Conservation (phyloP, 2,329 filamentous ascomycete genomes). For the Talaromyces sp. region DNA sequence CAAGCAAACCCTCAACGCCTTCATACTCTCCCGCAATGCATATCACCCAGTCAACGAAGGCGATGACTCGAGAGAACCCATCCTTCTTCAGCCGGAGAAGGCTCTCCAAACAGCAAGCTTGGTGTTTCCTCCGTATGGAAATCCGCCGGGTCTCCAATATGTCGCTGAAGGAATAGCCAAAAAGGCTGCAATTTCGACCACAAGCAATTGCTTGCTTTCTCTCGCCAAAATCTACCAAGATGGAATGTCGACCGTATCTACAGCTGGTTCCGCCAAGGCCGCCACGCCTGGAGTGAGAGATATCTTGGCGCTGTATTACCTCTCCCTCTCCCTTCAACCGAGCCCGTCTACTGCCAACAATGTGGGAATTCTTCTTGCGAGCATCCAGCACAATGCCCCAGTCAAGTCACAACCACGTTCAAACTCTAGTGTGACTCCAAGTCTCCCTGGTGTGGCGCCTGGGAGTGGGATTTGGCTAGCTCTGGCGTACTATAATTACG, state of each 20-base stretch:
- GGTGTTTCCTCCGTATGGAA: conserved; percentile 70
- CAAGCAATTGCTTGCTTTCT: conserved; percentile 90
- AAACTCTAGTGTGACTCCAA: conserved; percentile 32
- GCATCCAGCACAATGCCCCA: conserved; percentile 68
- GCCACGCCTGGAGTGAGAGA: conserved; percentile 75
- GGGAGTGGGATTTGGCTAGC: conserved; percentile 86
- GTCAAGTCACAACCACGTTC: conserved; percentile 31
- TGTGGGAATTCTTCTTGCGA: conserved; percentile 92
- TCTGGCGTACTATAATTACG: conserved; percentile 92
- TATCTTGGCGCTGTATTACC: conserved; percentile 89
- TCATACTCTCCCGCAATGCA: conserved; percentile 45
- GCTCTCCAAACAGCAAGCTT: conserved; percentile 77
- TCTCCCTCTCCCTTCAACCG: conserved; percentile 88
- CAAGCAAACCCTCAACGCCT: conserved; percentile 65
- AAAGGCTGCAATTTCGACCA: conserved; percentile 81
- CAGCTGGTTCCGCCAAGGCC: conserved; percentile 48
- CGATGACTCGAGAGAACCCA: conserved; percentile 48
- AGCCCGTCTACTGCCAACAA: conserved; percentile 98
- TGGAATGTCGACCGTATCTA: conserved; percentile 72
- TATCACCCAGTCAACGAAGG: conserved; percentile 30
- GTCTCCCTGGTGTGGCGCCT: conserved; percentile 72
- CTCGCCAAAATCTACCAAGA: conserved; percentile 98
- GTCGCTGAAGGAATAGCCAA: conserved; percentile 66
- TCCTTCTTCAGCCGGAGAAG: conserved; percentile 76
- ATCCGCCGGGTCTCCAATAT: conserved; percentile 73